Evolutionary conservation across 1,284 basidiomycete genomes (phyloP).

Genomic region (Ustilago loliicola): DNA sequence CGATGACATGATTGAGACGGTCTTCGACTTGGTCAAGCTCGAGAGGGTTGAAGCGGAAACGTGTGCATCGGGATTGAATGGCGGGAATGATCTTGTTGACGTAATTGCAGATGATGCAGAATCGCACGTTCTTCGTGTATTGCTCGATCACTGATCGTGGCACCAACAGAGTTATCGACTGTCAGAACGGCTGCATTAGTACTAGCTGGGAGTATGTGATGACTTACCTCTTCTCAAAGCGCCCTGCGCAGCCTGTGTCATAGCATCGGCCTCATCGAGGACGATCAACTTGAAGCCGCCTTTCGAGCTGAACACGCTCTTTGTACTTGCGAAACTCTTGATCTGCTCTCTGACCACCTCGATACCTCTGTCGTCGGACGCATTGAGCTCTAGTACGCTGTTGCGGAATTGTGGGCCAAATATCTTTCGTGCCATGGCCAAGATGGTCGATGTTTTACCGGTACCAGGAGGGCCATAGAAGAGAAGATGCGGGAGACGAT

Average conservation of each 20-base stretch:
- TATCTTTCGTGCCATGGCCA: constrained; percentile 94
- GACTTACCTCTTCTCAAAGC: constrained; percentile 76
- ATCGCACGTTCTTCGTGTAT: constrained; percentile 97
- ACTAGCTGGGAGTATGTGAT: background rate
- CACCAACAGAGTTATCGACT: background rate
- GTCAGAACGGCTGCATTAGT: background rate
- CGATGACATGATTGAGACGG: constrained; percentile 83
- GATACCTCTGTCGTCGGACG: constrained; percentile 97
- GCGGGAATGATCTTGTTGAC: constrained; percentile 99
- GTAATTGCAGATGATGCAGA: constrained; percentile 99
- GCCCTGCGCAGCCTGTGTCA: constrained; percentile 97
- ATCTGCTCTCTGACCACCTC: constrained; percentile 99
- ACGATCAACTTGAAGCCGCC: constrained; percentile 90
- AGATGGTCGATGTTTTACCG: constrained; percentile 96
- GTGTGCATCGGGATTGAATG: constrained; percentile 97
- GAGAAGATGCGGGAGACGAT: constrained; percentile 91
- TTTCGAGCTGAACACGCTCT: constrained; percentile 78
- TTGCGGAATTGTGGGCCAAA: constrained; percentile 85
- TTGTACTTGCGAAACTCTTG: constrained; percentile 96
- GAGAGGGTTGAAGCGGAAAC: constrained; percentile 94
- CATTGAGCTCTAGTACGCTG: constrained; percentile 97
- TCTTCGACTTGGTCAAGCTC: constrained; percentile 88
- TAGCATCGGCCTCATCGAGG: constrained; percentile 99
- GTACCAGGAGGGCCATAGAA: constrained; percentile 98
- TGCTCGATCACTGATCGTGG: constrained; percentile 83